Percentiles rank a stretch among this genome's conserved stretches.
phyloP scores from a whole-genome alignment of 73 alveolate genomes.

The Tetrahymena borealis region DNA sequence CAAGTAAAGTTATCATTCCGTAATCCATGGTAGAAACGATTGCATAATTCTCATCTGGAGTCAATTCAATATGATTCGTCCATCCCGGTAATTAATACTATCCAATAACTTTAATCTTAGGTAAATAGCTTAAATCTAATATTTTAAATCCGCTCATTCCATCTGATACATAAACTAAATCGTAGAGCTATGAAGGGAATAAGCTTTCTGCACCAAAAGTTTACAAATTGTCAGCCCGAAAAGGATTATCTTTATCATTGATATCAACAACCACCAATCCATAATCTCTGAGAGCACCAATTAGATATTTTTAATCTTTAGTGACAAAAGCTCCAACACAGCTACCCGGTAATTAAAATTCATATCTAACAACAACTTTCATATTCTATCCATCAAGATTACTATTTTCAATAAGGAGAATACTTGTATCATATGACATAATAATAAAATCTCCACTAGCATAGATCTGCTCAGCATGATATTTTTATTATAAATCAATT shows the following conservation, averaged over 20 bases:
- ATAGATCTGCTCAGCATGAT: too few relatives aligned
- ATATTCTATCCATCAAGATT: neutral
- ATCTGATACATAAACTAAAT: neutral
- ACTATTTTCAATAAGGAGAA: too few relatives aligned
- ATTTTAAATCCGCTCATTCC: neutral
- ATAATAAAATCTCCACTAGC: too few relatives aligned
- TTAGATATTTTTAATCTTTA: neutral
- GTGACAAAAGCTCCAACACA: neutral
- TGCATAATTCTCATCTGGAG: neutral
- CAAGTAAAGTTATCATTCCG: neutral
- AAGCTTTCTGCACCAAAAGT: neutral
- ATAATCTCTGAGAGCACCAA: neutral
- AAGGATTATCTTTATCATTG: neutral
- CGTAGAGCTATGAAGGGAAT: neutral
- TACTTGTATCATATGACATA: too few relatives aligned
- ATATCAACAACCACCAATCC: neutral
- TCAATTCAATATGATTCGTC: neutral
- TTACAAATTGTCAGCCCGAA: too few relatives aligned
- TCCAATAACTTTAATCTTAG: neutral
- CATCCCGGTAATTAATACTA: neutral
- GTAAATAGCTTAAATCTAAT: neutral
- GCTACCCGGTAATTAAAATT: too few relatives aligned
- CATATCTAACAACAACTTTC: neutral
- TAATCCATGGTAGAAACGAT: neutral
- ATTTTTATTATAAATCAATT: too few relatives aligned